Percentiles rank a stretch among this genome's conserved stretches.
Conservation (phyloP, 2,329 filamentous ascomycete genomes). For the Bipolaris victoriae region DNA sequence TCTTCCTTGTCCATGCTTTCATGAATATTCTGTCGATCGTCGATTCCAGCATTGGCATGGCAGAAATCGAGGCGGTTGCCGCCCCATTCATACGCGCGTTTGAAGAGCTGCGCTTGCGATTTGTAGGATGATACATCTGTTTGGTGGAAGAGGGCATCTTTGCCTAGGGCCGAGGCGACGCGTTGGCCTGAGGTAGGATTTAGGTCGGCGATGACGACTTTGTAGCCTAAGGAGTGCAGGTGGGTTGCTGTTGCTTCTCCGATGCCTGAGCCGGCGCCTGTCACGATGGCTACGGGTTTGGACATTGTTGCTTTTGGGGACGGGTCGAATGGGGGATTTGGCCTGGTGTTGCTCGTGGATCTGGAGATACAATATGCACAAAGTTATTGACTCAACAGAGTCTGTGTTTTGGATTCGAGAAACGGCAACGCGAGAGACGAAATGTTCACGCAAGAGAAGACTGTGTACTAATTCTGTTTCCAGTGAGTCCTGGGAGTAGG, state of each 20-base stretch:
- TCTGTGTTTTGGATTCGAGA: too few species aligned
- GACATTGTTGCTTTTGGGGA: constrained; percentile 31
- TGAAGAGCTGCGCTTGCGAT: constrained; percentile 49
- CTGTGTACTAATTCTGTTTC: too few species aligned
- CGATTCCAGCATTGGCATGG: constrained; percentile 54
- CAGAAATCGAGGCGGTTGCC: constrained; percentile 52
- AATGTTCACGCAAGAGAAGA: too few species aligned
- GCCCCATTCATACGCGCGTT: constrained; percentile 51
- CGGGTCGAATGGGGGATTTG: background rate
- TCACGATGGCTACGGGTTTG: constrained; percentile 53
- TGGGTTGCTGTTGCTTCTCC: constrained; percentile 53
- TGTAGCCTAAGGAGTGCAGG: constrained; percentile 48
- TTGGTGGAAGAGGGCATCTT: constrained; percentile 45
- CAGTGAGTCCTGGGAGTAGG: too few species aligned
- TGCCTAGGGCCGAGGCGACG: constrained; percentile 38
- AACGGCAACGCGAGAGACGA: too few species aligned
- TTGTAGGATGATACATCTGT: constrained; percentile 51
- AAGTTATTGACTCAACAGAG: too few species aligned
- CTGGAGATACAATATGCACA: too few species aligned
- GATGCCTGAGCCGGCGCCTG: constrained; percentile 55
- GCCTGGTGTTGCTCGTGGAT: too few species aligned
- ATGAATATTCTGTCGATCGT: constrained; percentile 49
- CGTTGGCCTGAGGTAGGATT: constrained; percentile 39
- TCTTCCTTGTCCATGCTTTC: constrained; percentile 36
- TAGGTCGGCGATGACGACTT: constrained; percentile 55